These are phyloP conservation scores for Dendrobium nobile DNA, from an alignment of 106 monocot genomes.

Conservation along the genomic window DNA sequence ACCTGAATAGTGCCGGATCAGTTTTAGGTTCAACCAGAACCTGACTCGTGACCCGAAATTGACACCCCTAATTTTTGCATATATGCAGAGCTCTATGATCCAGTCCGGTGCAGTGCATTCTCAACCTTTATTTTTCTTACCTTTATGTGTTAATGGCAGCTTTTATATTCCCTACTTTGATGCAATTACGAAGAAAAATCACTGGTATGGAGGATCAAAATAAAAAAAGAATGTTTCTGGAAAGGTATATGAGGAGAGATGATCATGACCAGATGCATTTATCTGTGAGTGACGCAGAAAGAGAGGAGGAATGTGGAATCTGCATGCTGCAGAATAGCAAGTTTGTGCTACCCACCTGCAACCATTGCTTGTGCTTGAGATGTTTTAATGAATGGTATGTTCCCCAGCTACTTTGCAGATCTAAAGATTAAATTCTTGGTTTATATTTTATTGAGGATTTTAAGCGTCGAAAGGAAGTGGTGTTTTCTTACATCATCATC, in stretches of 20 bases:
- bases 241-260: slow-evolving; percentile 58
- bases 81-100: background rate
- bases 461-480: no score
- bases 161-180: slow-evolving; percentile 61
- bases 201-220: slow-evolving; percentile 77
- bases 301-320: slow-evolving; percentile 84
- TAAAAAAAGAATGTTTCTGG: slow-evolving; percentile 58
- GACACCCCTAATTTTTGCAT: background rate
- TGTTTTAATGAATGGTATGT: slow-evolving; percentile 82
- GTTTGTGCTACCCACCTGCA: slow-evolving; percentile 78
- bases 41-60: no score
- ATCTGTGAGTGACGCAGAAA: slow-evolving; percentile 48
- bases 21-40: no score
- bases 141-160: slow-evolving; percentile 20
- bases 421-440: no score
- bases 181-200: slow-evolving; percentile 64
- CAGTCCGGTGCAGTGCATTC: no score
- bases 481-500: no score
- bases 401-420: background rate
- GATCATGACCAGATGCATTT: slow-evolving; percentile 30
- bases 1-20: no score
- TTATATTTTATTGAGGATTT: no score
- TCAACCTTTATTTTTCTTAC: background rate
- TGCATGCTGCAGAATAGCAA: slow-evolving; percentile 88
- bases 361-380: slow-evolving; percentile 77